These are phyloP conservation scores for Eimeria brunetti DNA, from an alignment of 169 alveolate genomes.

Conservation along the genomic window DNA sequence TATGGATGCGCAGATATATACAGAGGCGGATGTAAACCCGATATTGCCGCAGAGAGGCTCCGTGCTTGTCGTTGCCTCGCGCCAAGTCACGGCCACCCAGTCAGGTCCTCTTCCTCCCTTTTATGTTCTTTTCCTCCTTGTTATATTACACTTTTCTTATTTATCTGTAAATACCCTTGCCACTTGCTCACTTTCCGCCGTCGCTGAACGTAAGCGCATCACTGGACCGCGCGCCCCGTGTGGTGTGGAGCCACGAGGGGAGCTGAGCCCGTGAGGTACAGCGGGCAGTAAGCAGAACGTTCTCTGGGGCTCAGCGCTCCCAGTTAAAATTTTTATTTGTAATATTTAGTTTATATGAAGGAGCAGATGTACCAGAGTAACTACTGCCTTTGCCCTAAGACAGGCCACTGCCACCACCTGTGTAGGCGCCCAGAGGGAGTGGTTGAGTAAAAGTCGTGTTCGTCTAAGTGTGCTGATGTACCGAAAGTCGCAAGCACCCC, in stretches of 20 bases:
- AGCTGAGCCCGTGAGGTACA: background rate
- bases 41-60: background rate
- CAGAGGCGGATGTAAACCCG: background rate
- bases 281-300: background rate
- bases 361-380: background rate
- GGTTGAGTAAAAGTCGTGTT: background rate
- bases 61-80: constrained; percentile 38
- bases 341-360: background rate
- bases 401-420: background rate
- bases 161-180: background rate
- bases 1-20: background rate
- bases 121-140: background rate
- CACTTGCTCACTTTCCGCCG: background rate
- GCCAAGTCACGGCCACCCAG: constrained; percentile 3
- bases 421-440: background rate
- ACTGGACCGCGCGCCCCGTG: constrained; percentile 33
- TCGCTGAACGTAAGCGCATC: background rate
- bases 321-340: background rate
- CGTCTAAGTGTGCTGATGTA: background rate
- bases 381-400: background rate
- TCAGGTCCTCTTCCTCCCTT: background rate
- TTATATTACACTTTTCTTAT: background rate
- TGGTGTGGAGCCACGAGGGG: constrained; percentile 5
- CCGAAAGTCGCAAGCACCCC: background rate
- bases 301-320: background rate